phyloP scores from a whole-genome alignment of 2,329 filamentous ascomycete genomes.

The Neoscytalidium dimidiatum region DNA sequence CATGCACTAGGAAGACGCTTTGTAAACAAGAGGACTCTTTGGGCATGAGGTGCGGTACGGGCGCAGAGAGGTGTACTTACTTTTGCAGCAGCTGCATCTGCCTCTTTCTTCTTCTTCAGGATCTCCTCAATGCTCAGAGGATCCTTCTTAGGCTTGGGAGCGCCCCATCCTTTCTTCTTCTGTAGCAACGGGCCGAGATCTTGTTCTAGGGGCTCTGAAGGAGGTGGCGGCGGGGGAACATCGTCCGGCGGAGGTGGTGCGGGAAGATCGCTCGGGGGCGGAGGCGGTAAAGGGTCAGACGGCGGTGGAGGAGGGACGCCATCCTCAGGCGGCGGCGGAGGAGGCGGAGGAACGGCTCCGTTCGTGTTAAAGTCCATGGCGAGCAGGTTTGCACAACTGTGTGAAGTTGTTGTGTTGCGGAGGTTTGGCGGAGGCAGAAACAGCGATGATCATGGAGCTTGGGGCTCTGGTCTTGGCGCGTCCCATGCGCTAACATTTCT shows the following conservation, averaged over 20 bases:
- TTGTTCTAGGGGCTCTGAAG: conserved; percentile 25
- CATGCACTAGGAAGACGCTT: conserved; percentile 28
- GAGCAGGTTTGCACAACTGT: background rate
- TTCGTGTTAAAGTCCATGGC: conserved; percentile 3
- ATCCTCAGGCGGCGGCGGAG: conserved; percentile 19
- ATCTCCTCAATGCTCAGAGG: conserved; percentile 85
- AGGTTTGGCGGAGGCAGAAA: conserved; percentile 9
- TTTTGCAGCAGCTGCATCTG: conserved; percentile 80
- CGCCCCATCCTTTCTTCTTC: conserved; percentile 58
- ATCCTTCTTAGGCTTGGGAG: conserved; percentile 36
- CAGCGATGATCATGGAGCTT: conserved; percentile 6
- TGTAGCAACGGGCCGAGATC: conserved; percentile 39
- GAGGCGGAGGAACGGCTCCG: conserved; percentile 17
- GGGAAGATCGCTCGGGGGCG: conserved; percentile 27
- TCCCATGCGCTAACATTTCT: background rate
- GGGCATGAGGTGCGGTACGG: background rate
- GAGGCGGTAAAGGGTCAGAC: conserved; percentile 47
- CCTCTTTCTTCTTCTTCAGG: conserved; percentile 80
- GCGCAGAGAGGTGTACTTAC: conserved; percentile 37
- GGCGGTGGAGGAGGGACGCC: conserved; percentile 40
- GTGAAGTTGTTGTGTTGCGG: background rate
- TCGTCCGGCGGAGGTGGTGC: conserved; percentile 22
- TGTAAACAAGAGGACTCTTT: conserved; percentile 22
- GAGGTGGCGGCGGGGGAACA: conserved; percentile 23
- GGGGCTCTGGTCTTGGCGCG: conserved; percentile 14